These are phyloP conservation scores for Mycena amicta DNA, from an alignment of 768 basidiomycete species.

Conservation along the genomic window DNA sequence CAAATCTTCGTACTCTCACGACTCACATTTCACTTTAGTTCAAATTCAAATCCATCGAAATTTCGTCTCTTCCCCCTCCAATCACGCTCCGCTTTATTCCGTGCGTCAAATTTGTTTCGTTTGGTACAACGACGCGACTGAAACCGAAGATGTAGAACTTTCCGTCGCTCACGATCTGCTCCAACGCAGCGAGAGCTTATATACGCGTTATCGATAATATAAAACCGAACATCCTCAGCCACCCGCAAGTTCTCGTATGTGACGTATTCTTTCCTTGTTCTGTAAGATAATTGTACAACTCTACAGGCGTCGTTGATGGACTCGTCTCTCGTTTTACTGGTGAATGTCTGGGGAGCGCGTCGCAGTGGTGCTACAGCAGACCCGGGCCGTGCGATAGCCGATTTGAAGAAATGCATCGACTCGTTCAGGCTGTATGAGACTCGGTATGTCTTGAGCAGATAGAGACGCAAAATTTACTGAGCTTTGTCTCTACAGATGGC, in stretches of 20 bases:
- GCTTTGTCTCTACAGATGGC: not conserved
- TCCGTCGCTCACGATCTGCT: not conserved
- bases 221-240: not conserved
- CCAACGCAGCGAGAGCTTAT: not conserved
- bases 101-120: not conserved
- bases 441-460: not conserved
- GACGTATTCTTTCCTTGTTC: not conserved
- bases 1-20: not conserved
- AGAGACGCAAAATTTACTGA: too few species aligned
- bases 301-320: not conserved
- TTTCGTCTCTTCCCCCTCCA: not conserved
- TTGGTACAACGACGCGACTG: too few species aligned
- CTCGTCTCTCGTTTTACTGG: not conserved
- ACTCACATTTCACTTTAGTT: not conserved
- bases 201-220: not conserved
- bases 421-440: not conserved
- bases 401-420: not conserved
- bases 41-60: slow-evolving; percentile 2
- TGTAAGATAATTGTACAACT: not conserved
- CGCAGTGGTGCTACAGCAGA: not conserved
- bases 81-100: not conserved
- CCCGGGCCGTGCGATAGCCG: not conserved
- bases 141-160: too few species aligned
- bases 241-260: not conserved
- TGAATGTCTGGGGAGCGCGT: not conserved